Percentiles rank a stretch among this genome's conserved stretches.
Evolutionary conservation across 441 rosid species (phyloP).

Genomic region (Erysimum cheiri): DNA sequence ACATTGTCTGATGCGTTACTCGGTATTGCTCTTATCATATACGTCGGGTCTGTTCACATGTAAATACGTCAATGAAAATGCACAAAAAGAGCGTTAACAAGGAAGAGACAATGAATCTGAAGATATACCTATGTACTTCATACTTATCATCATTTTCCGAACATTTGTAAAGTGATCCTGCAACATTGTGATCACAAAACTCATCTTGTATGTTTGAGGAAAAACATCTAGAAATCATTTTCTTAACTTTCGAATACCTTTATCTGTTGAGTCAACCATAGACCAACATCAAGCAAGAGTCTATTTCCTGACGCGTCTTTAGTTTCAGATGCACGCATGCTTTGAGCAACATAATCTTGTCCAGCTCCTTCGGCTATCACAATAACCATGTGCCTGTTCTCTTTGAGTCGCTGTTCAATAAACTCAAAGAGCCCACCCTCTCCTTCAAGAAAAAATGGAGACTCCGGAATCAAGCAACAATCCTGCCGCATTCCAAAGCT

Average conservation of each 20-base stretch:
- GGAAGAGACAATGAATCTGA: slow-evolving; percentile 4
- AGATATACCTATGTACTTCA: slow-evolving; percentile 88
- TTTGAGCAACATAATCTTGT: slow-evolving; percentile 65
- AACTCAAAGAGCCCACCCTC: slow-evolving; percentile 71
- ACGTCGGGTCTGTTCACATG: slow-evolving; percentile 66
- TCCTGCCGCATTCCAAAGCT: slow-evolving; percentile 60
- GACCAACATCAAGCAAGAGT: slow-evolving; percentile 74
- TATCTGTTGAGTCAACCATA: slow-evolving; percentile 70
- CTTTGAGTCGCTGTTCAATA: slow-evolving; percentile 62
- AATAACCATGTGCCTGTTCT: slow-evolving; percentile 65
- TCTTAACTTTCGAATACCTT: slow-evolving; percentile 50
- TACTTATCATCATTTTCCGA: slow-evolving; percentile 70
- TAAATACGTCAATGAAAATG: slow-evolving; percentile 22
- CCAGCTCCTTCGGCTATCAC: slow-evolving; percentile 84
- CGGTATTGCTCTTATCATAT: slow-evolving; percentile 79
- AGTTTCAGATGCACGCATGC: slow-evolving; percentile 53
- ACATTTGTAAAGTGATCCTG: slow-evolving; percentile 81
- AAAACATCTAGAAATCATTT: background rate
- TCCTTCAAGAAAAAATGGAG: slow-evolving; percentile 75
- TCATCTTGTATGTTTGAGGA: slow-evolving; percentile 3
- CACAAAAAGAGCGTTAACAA: slow-evolving; percentile 18
- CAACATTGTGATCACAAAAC: slow-evolving; percentile 32
- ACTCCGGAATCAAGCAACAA: slow-evolving; percentile 83
- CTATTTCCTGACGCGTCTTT: slow-evolving; percentile 76
- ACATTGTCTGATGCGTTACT: slow-evolving; percentile 81